These are phyloP conservation scores for Starmera caribaea DNA, from an alignment of 805 yeast species.

Conservation along the genomic window DNA sequence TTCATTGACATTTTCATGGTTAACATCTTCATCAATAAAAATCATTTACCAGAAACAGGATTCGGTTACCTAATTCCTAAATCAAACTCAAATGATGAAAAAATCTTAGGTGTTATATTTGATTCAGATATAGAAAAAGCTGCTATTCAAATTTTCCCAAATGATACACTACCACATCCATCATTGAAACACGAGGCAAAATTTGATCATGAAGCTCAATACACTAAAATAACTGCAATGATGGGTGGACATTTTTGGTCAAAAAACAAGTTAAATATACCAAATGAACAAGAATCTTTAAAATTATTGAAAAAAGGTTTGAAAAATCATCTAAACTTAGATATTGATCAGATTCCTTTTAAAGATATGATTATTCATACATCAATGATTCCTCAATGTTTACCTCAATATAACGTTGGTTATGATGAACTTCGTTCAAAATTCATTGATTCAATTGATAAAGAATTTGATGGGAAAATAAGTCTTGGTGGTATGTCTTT, in stretches of 20 bases:
- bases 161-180: slow-evolving; percentile 6
- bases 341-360: slow-evolving; percentile 16
- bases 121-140: slow-evolving; percentile 77
- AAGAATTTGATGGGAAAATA: slow-evolving; percentile 30
- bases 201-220: slow-evolving; percentile 17
- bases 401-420: slow-evolving; percentile 76
- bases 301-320: slow-evolving; percentile 28
- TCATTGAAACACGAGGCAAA: slow-evolving; percentile 8
- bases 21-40: slow-evolving; percentile 50
- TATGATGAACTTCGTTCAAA: slow-evolving; percentile 36
- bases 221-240: slow-evolving; percentile 80
- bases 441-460: slow-evolving; percentile 23
- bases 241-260: slow-evolving; percentile 69
- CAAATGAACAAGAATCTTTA: slow-evolving; percentile 14
- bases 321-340: slow-evolving; percentile 26
- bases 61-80: slow-evolving; percentile 85
- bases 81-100: slow-evolving; percentile 34
- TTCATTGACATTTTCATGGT: slow-evolving; percentile 47
- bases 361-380: slow-evolving; percentile 24
- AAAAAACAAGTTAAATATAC: slow-evolving; percentile 12
- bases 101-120: slow-evolving; percentile 77
- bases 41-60: slow-evolving; percentile 43
- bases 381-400: slow-evolving; percentile 43
- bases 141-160: slow-evolving; percentile 21
- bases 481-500: slow-evolving; percentile 73